phyloP scores from a whole-genome alignment of 1,139 yeast genomes.

The Geotrichum klebahnii region DNA sequence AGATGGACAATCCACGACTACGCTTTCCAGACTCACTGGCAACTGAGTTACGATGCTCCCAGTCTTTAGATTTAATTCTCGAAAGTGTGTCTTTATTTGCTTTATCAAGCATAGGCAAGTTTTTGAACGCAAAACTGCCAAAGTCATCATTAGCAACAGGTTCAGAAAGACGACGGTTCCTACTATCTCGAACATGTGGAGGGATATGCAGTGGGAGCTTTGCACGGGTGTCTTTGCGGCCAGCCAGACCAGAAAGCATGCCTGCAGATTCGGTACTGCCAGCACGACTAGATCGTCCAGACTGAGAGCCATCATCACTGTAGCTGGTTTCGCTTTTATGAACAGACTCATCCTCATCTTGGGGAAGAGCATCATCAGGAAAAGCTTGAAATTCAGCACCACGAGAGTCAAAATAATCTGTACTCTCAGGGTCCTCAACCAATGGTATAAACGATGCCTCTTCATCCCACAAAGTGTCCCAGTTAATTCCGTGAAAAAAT shows the following conservation, averaged over 20 bases:
- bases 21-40: conserved; percentile 19
- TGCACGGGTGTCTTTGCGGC: conserved; percentile 8
- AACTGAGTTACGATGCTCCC: conserved; percentile 40
- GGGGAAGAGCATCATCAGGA: conserved; percentile 24
- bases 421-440: conserved; percentile 75
- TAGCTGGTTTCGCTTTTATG: conserved; percentile 17
- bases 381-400: conserved; percentile 57
- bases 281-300: conserved; percentile 23
- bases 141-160: conserved; percentile 56
- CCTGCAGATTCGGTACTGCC: conserved; percentile 23
- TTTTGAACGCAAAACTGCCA: conserved; percentile 89
- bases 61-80: conserved; percentile 76
- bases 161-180: conserved; percentile 61
- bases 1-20: conserved; percentile 31
- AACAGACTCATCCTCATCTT: conserved; percentile 32
- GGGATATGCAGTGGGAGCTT: conserved; percentile 48
- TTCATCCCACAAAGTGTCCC: conserved; percentile 70
- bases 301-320: conserved; percentile 16
- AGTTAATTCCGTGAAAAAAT: conserved; percentile 65
- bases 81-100: conserved; percentile 92
- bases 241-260: conserved; percentile 7
- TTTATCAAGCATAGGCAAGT: conserved; percentile 81
- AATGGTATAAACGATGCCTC: conserved; percentile 83
- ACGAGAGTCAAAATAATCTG: conserved; percentile 86
- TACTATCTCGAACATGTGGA: conserved; percentile 59